Conservation (phyloP, 2,329 filamentous ascomycete species). For the Aspergillus neotritici region DNA sequence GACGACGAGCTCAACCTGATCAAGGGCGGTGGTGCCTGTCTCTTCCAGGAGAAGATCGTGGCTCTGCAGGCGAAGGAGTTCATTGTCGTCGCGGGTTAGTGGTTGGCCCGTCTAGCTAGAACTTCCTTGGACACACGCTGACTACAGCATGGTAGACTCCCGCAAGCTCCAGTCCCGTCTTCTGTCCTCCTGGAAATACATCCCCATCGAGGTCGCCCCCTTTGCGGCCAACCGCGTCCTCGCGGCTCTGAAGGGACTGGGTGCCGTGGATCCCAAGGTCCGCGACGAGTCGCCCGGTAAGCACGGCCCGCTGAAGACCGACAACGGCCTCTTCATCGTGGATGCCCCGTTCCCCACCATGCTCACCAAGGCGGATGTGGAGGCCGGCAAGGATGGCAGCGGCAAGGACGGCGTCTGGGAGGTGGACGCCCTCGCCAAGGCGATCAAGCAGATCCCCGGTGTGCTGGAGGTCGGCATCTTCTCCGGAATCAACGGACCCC, state of each 20-base stretch:
- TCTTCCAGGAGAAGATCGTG: constrained; percentile 97
- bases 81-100: constrained; percentile 73
- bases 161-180: constrained; percentile 79
- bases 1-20: constrained; percentile 93
- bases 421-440: constrained; percentile 65
- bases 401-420: constrained; percentile 69
- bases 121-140: not conserved
- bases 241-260: constrained; percentile 64
- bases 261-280: constrained; percentile 64
- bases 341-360: constrained; percentile 82
- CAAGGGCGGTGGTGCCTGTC: constrained; percentile 94
- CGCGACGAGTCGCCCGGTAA: constrained; percentile 69
- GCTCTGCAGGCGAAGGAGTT: constrained; percentile 79
- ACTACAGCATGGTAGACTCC: constrained; percentile 56
- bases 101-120: not conserved
- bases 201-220: constrained; percentile 91
- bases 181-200: constrained; percentile 68
- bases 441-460: constrained; percentile 75
- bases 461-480: constrained; percentile 92
- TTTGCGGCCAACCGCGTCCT: constrained; percentile 74
- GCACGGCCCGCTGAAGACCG: constrained; percentile 76
- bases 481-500: constrained; percentile 68
- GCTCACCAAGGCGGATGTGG: constrained; percentile 56
- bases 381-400: constrained; percentile 45
- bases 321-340: constrained; percentile 83